Evolutionary conservation across 352 stramenopile genomes (phyloP).

Genomic region (Globisporangium nodosum): DNA sequence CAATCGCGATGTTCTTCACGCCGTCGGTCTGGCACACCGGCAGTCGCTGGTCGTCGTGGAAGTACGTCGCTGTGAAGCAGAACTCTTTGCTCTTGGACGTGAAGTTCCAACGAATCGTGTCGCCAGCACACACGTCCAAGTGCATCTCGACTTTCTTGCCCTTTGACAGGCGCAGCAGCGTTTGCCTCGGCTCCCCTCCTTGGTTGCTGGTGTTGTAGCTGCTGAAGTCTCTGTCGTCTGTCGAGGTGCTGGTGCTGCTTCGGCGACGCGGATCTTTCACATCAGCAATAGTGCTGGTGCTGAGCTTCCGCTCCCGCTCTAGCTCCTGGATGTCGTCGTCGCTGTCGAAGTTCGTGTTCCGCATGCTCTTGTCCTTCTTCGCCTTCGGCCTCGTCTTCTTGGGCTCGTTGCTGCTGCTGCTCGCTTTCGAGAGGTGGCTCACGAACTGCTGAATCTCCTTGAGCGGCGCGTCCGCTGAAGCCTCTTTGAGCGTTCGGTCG

Average conservation of each 20-base stretch:
- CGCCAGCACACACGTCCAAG: constrained; percentile 58
- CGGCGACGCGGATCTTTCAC: constrained; percentile 2
- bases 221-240: not conserved
- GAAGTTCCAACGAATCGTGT: constrained; percentile 63
- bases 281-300: constrained; percentile 2
- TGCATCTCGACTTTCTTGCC: constrained; percentile 78
- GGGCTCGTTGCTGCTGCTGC: not conserved
- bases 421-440: constrained; percentile 27
- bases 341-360: constrained; percentile 26
- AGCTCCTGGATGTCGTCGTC: constrained; percentile 15
- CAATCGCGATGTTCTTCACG: constrained; percentile 63
- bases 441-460: constrained; percentile 55
- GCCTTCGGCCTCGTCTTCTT: constrained; percentile 16
- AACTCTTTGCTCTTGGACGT: constrained; percentile 52
- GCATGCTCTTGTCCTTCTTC: constrained; percentile 28
- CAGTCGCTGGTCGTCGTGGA: constrained; percentile 44
- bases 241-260: not conserved
- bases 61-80: constrained; percentile 55
- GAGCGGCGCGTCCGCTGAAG: constrained; percentile 25
- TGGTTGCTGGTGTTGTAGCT: not conserved
- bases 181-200: constrained; percentile 4
- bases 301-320: constrained; percentile 5
- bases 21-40: constrained; percentile 47
- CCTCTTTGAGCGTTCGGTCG: constrained; percentile 37
- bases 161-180: constrained; percentile 38